Evolutionary conservation across 2,329 filamentous ascomycete species (phyloP).

Genomic region (Neonectria faginata): DNA sequence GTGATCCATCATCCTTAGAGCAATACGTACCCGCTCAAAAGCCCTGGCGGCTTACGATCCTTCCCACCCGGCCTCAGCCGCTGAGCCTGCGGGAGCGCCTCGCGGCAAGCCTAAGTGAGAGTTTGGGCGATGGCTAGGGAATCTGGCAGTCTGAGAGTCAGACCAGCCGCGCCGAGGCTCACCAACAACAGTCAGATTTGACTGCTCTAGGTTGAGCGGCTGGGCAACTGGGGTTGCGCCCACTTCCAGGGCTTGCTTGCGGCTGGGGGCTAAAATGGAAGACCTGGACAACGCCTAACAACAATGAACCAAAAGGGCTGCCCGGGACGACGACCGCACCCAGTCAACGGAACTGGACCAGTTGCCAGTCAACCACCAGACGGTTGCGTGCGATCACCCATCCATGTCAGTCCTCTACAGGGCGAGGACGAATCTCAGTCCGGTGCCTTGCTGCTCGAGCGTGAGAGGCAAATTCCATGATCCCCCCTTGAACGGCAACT

Average conservation of each 20-base stretch:
- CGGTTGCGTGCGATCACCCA: conserved; percentile 14
- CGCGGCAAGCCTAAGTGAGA: conserved; percentile 31
- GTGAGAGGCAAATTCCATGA: conserved; percentile 29
- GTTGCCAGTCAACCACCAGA: not conserved
- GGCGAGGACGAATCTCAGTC: not conserved
- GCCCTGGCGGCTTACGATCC: conserved; percentile 45
- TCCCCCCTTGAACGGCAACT: conserved; percentile 27
- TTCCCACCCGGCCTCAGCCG: conserved; percentile 40
- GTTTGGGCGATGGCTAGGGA: conserved; percentile 18
- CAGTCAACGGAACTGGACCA: not conserved
- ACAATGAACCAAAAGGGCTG: conserved; percentile 14
- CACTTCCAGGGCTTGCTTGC: conserved; percentile 34
- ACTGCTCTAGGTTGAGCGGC: conserved; percentile 30
- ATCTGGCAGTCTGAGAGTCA: conserved; percentile 27
- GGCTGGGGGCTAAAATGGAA: conserved; percentile 17
- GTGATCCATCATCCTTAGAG: conserved; percentile 24
- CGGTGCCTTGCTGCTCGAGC: conserved; percentile 11
- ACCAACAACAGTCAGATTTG: conserved; percentile 39
- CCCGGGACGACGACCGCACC: conserved; percentile 16
- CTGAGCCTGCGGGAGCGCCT: conserved; percentile 40
- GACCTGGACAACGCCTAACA: not conserved
- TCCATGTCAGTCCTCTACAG: not conserved
- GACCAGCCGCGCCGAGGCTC: conserved; percentile 24
- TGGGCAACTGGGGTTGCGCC: conserved; percentile 27
- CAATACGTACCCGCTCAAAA: conserved; percentile 35